phyloP scores from a whole-genome alignment of 148 eudicot species.

The Rhododendron vialii region DNA sequence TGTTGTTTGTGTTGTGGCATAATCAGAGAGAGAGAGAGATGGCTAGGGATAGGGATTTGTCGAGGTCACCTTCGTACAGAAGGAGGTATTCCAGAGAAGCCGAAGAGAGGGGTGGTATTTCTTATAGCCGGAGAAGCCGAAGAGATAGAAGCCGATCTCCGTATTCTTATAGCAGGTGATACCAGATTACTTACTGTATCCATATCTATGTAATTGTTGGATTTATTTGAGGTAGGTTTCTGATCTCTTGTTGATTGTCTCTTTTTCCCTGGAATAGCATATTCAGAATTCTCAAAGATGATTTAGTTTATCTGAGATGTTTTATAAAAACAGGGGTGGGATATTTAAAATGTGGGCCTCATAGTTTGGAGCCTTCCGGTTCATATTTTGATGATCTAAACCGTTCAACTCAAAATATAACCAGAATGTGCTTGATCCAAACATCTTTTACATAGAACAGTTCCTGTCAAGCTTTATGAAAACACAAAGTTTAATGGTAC shows the following conservation, averaged over 20 bases:
- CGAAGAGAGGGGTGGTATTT: constrained; percentile 48
- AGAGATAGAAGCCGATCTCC: constrained; percentile 82
- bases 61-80: constrained; percentile 57
- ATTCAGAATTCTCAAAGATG: neutral
- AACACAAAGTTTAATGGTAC: no score
- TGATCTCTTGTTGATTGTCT: neutral
- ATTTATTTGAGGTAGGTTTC: neutral
- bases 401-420: no score
- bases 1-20: neutral
- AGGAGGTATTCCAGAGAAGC: constrained; percentile 56
- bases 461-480: no score
- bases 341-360: no score
- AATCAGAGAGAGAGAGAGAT: neutral
- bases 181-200: constrained; percentile 9
- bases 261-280: neutral
- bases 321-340: neutral
- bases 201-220: neutral
- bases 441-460: no score
- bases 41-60: constrained; percentile 61
- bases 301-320: neutral
- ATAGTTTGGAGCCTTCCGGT: no score
- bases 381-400: no score
- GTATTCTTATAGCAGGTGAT: constrained; percentile 78
- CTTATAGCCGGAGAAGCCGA: constrained; percentile 60
- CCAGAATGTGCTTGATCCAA: no score